Evolutionary conservation across 768 basidiomycete genomes (phyloP).

Genomic region (Phaffia tasmanica): DNA sequence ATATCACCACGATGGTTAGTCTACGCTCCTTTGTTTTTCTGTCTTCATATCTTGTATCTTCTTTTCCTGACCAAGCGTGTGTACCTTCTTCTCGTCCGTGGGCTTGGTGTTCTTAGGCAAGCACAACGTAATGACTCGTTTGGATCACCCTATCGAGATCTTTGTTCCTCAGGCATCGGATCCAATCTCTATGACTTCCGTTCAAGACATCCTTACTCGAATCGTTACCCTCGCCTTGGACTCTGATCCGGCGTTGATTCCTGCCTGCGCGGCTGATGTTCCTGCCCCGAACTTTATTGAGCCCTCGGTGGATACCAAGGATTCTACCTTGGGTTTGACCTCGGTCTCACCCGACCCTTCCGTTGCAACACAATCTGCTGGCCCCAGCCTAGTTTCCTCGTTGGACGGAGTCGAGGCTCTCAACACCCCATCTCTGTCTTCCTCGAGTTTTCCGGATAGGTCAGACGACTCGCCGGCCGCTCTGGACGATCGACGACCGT

Average conservation of each 20-base stretch:
- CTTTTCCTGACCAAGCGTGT: background rate
- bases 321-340: background rate
- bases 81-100: background rate
- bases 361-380: too few relatives aligned
- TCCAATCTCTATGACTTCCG: slow-evolving; percentile 37
- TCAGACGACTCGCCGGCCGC: too few relatives aligned
- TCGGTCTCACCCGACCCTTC: too few relatives aligned
- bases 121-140: slow-evolving; percentile 82
- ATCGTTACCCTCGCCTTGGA: slow-evolving; percentile 81
- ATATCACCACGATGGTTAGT: slow-evolving; percentile 63
- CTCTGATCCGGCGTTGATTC: slow-evolving; percentile 69
- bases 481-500: background rate
- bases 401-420: background rate
- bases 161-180: slow-evolving; percentile 33
- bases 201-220: slow-evolving; percentile 56
- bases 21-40: background rate
- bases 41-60: background rate
- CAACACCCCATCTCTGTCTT: too few relatives aligned
- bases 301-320: too few relatives aligned
- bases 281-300: background rate
- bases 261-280: slow-evolving; percentile 43
- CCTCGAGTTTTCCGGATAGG: too few relatives aligned
- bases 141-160: slow-evolving; percentile 69
- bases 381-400: background rate
- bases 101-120: slow-evolving; percentile 43